Conservation (phyloP, 2,329 filamentous ascomycete genomes). For the Paraphaeosphaeria sporulosa region DNA sequence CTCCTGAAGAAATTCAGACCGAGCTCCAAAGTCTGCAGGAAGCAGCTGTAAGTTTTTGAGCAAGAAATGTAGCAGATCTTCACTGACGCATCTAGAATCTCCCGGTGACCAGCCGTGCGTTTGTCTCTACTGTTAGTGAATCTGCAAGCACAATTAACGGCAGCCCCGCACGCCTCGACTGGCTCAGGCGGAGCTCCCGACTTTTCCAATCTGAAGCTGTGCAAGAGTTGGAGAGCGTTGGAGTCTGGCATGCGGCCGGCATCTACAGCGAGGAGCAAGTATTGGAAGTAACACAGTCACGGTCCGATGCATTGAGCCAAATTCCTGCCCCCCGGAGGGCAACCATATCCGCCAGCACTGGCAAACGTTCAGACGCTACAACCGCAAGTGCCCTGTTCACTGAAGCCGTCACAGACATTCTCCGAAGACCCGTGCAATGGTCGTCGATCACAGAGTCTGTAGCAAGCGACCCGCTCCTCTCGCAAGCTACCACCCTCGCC, state of each 20-base stretch:
- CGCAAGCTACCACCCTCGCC: not conserved
- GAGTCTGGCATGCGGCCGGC: conserved; percentile 9
- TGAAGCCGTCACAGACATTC: conserved; percentile 11
- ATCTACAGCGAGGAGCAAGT: conserved; percentile 12
- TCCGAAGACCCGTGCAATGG: conserved; percentile 12
- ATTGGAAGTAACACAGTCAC: not conserved
- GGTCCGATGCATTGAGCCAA: not conserved
- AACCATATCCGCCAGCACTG: conserved; percentile 9
- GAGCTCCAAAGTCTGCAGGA: conserved; percentile 8
- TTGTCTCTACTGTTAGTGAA: conserved; percentile 10
- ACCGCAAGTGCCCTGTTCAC: conserved; percentile 8
- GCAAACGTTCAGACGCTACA: conserved; percentile 5
- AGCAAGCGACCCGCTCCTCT: not conserved
- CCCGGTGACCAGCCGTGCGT: conserved; percentile 5
- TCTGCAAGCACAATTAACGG: conserved; percentile 15
- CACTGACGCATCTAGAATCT: conserved; percentile 4
- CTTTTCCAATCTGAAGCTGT: not conserved
- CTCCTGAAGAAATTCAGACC: conserved; percentile 3
- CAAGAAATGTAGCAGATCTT: not conserved
- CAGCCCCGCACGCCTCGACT: conserved; percentile 15
- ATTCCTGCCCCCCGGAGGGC: not conserved
- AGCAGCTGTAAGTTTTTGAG: conserved; percentile 5
- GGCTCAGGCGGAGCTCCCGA: conserved; percentile 14
- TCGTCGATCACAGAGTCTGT: conserved; percentile 3
- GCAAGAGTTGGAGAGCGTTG: conserved; percentile 1